These are phyloP conservation scores for Ambispora gerdemannii DNA, from an alignment of 192 early-diverging fungal genomes.

Conservation along the genomic window DNA sequence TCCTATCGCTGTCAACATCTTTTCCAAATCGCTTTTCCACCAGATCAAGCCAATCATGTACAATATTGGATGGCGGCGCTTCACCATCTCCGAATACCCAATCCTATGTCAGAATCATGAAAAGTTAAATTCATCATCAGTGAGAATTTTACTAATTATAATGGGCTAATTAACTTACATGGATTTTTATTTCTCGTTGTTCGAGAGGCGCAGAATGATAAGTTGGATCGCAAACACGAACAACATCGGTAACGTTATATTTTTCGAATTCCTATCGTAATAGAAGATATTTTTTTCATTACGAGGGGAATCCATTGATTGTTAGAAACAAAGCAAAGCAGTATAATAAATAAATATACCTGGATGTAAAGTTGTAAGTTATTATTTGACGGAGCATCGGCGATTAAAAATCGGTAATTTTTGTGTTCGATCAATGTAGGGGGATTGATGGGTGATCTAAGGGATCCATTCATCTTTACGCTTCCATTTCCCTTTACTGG, in stretches of 20 bases:
- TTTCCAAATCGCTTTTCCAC: conserved; percentile 53
- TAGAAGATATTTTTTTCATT: background rate
- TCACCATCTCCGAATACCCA: conserved; percentile 72
- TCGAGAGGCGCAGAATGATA: conserved; percentile 57
- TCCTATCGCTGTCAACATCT: conserved; percentile 26
- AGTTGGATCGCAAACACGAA: conserved; percentile 85
- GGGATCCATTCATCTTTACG: too few relatives aligned
- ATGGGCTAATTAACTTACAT: conserved; percentile 42
- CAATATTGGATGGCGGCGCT: conserved; percentile 59
- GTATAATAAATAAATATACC: too few relatives aligned
- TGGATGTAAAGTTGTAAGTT: conserved; percentile 65
- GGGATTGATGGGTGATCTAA: conserved; percentile 45
- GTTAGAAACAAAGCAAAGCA: background rate
- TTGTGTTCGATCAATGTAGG: conserved; percentile 67
- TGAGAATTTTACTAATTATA: background rate
- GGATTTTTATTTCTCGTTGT: conserved; percentile 60
- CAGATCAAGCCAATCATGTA: conserved; percentile 63
- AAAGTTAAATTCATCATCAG: background rate
- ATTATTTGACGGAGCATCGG: conserved; percentile 72
- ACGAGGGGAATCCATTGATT: background rate
- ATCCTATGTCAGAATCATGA: conserved; percentile 35
- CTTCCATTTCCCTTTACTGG: too few relatives aligned
- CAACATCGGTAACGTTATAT: conserved; percentile 68
- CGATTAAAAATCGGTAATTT: conserved; percentile 69
- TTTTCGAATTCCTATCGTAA: conserved; percentile 60